Evolutionary conservation across 345 rosid species (phyloP).

Genomic region (Citrus sp.): DNA sequence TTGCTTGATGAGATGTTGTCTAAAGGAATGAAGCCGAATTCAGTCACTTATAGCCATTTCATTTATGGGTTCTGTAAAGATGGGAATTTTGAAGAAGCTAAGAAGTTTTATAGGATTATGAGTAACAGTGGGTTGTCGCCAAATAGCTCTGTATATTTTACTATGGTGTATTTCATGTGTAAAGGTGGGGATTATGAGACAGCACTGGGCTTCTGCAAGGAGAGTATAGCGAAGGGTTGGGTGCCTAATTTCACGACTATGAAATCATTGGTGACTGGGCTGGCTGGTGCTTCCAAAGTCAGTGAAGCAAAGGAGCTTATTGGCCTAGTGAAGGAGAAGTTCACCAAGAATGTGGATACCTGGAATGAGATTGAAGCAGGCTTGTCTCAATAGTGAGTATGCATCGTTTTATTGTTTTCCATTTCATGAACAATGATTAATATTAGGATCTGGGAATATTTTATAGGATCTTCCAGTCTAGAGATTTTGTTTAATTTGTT

Average conservation of each 20-base stretch:
- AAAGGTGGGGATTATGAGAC: conserved; percentile 61
- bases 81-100: conserved; percentile 63
- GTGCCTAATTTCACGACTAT: conserved; percentile 57
- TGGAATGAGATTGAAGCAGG: conserved; percentile 86
- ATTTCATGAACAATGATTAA: neutral
- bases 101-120: conserved; percentile 59
- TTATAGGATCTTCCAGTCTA: neutral
- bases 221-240: conserved; percentile 71
- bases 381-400: conserved; percentile 30
- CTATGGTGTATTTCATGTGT: conserved; percentile 44
- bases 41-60: conserved; percentile 46
- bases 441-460: neutral
- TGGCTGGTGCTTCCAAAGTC: conserved; percentile 47
- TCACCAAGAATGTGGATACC: conserved; percentile 40
- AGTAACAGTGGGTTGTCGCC: conserved; percentile 40
- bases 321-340: conserved; percentile 49
- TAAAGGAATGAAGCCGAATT: conserved; percentile 45
- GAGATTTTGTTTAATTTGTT: neutral
- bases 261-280: conserved; percentile 69
- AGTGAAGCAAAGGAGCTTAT: conserved; percentile 65
- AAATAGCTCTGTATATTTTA: conserved; percentile 55
- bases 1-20: conserved; percentile 57
- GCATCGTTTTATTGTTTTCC: neutral
- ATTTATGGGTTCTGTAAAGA: conserved; percentile 70
- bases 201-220: conserved; percentile 52